phyloP scores from a whole-genome alignment of 257 asterid genomes.

The Lavandula angustifolia region DNA sequence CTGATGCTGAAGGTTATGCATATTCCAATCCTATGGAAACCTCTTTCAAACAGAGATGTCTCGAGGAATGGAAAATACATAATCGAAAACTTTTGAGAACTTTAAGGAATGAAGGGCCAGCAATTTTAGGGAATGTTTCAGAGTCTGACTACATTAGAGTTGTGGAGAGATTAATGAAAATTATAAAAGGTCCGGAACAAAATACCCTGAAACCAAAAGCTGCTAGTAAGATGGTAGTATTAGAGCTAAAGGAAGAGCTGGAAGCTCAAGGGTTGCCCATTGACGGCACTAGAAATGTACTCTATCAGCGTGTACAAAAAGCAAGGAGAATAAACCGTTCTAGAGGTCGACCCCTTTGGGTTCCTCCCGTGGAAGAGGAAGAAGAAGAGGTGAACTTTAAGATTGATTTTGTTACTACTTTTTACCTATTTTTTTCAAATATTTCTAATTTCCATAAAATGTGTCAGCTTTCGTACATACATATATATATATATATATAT shows the following conservation, averaged over 20 bases:
- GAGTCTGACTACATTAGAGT: constrained; percentile 84
- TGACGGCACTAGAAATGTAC: constrained; percentile 97
- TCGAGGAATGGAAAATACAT: constrained; percentile 79
- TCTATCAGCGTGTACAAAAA: constrained; percentile 97
- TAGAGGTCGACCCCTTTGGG: constrained; percentile 98
- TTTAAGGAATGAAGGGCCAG: constrained; percentile 86
- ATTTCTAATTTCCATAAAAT: constrained; percentile 10
- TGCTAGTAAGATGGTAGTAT: constrained; percentile 94
- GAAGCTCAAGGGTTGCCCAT: constrained; percentile 96
- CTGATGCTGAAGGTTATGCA: constrained; percentile 88
- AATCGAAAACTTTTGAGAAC: constrained; percentile 84
- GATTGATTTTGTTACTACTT: constrained; percentile 8
- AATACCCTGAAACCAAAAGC: constrained; percentile 91
- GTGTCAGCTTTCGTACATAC: constrained; percentile 5
- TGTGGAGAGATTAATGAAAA: constrained; percentile 86
- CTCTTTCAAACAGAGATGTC: constrained; percentile 95
- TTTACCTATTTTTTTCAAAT: constrained; percentile 1
- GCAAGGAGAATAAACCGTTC: constrained; percentile 99
- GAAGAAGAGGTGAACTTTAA: constrained; percentile 82
- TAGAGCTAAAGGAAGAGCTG: constrained; percentile 92
- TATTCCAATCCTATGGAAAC: constrained; percentile 91
- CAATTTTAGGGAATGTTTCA: constrained; percentile 69
- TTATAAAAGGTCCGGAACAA: constrained; percentile 88
- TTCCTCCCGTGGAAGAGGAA: constrained; percentile 96
- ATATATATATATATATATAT: neutral